These are phyloP conservation scores for Tolypocladium paradoxum DNA, from an alignment of 2,329 filamentous ascomycete species.

Conservation along the genomic window DNA sequence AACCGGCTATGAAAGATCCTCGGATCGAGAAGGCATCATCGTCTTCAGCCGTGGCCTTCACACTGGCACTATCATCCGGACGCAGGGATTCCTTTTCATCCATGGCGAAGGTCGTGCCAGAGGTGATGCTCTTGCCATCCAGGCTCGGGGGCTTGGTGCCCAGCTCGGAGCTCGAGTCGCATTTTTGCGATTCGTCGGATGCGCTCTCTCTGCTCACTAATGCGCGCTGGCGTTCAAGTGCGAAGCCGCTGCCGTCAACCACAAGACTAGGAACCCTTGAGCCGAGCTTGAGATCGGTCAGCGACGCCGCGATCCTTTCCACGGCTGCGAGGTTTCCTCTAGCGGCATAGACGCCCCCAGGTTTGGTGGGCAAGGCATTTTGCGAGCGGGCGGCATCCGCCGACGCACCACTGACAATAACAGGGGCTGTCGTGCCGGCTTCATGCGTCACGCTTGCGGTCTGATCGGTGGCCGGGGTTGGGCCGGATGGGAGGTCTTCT, in stretches of 20 bases:
- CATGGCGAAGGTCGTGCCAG: slow-evolving; percentile 87
- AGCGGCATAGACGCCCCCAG: slow-evolving; percentile 5
- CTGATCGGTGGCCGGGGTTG: slow-evolving; percentile 3
- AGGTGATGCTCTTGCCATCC: slow-evolving; percentile 89
- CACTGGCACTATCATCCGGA: slow-evolving; percentile 90
- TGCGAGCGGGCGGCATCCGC: slow-evolving; percentile 3
- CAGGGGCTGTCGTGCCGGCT: slow-evolving; percentile 3
- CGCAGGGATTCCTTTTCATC: slow-evolving; percentile 94
- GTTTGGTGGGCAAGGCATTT: slow-evolving; percentile 9
- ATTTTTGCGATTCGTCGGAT: slow-evolving; percentile 47
- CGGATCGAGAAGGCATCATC: slow-evolving; percentile 74
- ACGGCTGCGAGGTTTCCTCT: slow-evolving; percentile 10
- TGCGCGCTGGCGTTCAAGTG: slow-evolving; percentile 23
- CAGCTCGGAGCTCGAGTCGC: slow-evolving; percentile 53
- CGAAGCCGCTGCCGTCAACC: slow-evolving; percentile 37
- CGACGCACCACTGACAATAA: slow-evolving; percentile 3
- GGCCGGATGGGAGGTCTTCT: slow-evolving; percentile 11
- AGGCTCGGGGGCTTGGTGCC: slow-evolving; percentile 78
- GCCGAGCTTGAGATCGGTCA: slow-evolving; percentile 19
- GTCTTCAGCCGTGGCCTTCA: slow-evolving; percentile 78
- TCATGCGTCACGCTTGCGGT: slow-evolving; percentile 11
- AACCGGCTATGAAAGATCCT: slow-evolving; percentile 64
- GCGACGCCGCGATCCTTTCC: slow-evolving; percentile 15
- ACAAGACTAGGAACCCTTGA: slow-evolving; percentile 28
- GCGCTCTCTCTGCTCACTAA: slow-evolving; percentile 30